Evolutionary conservation across 208 protist genomes (phyloP).

Genomic region (Wallacemonas sp.): DNA sequence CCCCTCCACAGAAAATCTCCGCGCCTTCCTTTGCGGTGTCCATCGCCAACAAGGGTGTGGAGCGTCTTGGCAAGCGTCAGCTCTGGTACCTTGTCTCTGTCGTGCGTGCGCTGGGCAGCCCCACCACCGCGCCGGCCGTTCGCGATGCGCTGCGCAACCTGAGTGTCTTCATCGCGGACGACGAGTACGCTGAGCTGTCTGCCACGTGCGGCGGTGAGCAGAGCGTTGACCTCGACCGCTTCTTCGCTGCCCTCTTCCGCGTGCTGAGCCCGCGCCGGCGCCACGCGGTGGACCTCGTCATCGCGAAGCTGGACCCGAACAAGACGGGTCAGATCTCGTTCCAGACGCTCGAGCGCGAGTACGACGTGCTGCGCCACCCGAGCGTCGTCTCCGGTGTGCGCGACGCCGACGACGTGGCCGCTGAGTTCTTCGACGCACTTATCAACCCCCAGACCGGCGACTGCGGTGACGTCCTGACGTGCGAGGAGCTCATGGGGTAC

Average conservation of each 20-base stretch:
- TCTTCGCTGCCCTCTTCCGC: slow-evolving; percentile 44
- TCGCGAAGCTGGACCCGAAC: slow-evolving; percentile 56
- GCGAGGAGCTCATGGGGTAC: slow-evolving; percentile 71
- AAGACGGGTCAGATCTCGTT: slow-evolving; percentile 48
- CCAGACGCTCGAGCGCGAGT: slow-evolving; percentile 38
- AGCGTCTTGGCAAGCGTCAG: slow-evolving; percentile 65
- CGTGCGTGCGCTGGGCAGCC: slow-evolving; percentile 31
- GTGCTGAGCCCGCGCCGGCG: slow-evolving; percentile 55
- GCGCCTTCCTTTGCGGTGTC: slow-evolving; percentile 26
- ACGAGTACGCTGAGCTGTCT: slow-evolving; percentile 43
- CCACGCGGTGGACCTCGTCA: slow-evolving; percentile 64
- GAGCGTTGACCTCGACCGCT: slow-evolving; percentile 25
- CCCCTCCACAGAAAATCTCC: slow-evolving; percentile 20
- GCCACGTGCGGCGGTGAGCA: slow-evolving; percentile 20
- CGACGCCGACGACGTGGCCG: slow-evolving; percentile 44
- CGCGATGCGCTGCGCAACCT: slow-evolving; percentile 68
- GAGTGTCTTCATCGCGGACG: slow-evolving; percentile 68
- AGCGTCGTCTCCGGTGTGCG: slow-evolving; percentile 40
- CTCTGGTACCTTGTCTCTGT: slow-evolving; percentile 61
- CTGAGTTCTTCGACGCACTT: slow-evolving; percentile 60
- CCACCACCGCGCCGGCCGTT: slow-evolving; percentile 29
- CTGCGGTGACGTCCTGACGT: slow-evolving; percentile 34
- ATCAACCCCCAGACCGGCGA: slow-evolving; percentile 18
- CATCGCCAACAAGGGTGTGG: slow-evolving; percentile 56
- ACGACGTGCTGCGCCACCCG: slow-evolving; percentile 82